Conservation (phyloP, 2,329 filamentous ascomycete genomes). For the Colletotrichum sp. region DNA sequence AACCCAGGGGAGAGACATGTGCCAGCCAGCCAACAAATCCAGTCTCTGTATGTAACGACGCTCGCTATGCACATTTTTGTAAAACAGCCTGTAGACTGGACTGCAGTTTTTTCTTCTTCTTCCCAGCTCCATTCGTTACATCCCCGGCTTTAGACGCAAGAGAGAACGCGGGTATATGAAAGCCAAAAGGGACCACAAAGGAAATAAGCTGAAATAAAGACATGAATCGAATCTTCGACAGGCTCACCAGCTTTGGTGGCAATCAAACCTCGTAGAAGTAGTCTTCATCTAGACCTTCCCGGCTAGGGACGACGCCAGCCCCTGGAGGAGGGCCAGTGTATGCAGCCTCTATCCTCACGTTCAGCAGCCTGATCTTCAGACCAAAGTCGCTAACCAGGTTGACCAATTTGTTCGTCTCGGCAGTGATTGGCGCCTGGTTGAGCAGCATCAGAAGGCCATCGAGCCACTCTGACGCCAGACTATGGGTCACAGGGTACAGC, state of each 20-base stretch:
- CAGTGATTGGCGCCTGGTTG: slow-evolving; percentile 94
- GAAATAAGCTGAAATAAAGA: slow-evolving; percentile 6
- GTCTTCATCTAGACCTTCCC: slow-evolving; percentile 87
- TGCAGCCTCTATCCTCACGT: slow-evolving; percentile 82
- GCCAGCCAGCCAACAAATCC: not conserved
- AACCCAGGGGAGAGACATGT: not conserved
- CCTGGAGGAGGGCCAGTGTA: slow-evolving; percentile 72
- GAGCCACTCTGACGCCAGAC: slow-evolving; percentile 92
- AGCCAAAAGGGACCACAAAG: not conserved
- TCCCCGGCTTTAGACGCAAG: slow-evolving; percentile 1
- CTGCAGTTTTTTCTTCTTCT: not conserved
- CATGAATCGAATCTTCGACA: not conserved
- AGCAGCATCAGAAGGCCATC: slow-evolving; percentile 95
- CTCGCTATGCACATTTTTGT: slow-evolving; percentile 13
- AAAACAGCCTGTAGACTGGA: not conserved
- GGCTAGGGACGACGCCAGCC: slow-evolving; percentile 76
- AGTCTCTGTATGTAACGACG: not conserved
- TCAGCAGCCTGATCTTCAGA: slow-evolving; percentile 88
- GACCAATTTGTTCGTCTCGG: slow-evolving; percentile 90
- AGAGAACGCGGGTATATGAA: slow-evolving; percentile 19
- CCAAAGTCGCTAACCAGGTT: slow-evolving; percentile 88
- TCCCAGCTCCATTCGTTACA: not conserved
- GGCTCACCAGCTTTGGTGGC: not conserved
- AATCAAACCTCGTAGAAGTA: slow-evolving; percentile 84
- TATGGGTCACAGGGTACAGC: slow-evolving; percentile 81